Conservation (phyloP, 1,139 yeast species). For the Protomyces gravidus region DNA sequence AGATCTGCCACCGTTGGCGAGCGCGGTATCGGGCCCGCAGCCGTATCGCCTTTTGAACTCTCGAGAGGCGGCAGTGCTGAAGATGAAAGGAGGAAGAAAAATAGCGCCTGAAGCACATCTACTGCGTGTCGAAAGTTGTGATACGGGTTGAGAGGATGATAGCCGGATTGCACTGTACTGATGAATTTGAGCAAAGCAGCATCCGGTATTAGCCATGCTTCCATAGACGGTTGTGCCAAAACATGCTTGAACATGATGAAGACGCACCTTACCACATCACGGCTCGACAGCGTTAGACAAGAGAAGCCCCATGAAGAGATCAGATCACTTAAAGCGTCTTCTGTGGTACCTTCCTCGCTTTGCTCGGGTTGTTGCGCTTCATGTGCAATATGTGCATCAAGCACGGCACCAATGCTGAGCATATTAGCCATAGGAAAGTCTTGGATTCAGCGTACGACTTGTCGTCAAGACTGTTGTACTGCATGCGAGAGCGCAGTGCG, state of each 20-base stretch:
- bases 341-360: not conserved
- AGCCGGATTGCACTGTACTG: conserved; percentile 2
- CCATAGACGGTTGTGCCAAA: conserved; percentile 9
- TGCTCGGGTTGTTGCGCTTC: not conserved
- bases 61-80: conserved; percentile 1
- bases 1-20: conserved; percentile 31
- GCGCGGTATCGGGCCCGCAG: not conserved
- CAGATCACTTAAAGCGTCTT: not conserved
- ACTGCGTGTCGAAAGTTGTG: conserved; percentile 95
- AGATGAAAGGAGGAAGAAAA: conserved; percentile 49
- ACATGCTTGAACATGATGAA: conserved; percentile 25
- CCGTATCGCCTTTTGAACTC: not conserved
- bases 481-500: not conserved
- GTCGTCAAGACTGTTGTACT: too few relatives aligned
- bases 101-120: conserved; percentile 89
- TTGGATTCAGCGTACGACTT: too few relatives aligned
- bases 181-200: conserved; percentile 8
- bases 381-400: not conserved
- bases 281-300: not conserved
- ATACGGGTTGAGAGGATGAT: conserved; percentile 62
- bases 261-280: conserved; percentile 7
- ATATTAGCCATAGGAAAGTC: too few relatives aligned
- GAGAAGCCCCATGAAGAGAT: conserved; percentile 19
- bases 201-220: conserved; percentile 14
- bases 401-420: not conserved